These are phyloP conservation scores for Umbelopsis sp. DNA, from an alignment of 192 early-diverging fungal genomes.

Conservation along the genomic window DNA sequence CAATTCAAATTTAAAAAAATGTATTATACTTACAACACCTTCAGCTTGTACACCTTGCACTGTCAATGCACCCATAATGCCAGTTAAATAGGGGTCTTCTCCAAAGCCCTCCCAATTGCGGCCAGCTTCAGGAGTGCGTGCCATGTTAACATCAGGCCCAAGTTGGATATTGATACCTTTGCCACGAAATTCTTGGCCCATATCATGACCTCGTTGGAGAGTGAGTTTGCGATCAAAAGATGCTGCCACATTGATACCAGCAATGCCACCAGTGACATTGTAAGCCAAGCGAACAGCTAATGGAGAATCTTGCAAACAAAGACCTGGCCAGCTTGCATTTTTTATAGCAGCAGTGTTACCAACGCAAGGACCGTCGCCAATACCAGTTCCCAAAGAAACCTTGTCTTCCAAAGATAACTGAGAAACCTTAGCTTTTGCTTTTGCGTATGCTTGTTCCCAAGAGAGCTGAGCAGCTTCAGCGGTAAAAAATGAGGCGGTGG, in stretches of 20 bases:
- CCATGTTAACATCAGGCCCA: conserved; percentile 44
- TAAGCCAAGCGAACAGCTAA: conserved; percentile 42
- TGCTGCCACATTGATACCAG: conserved; percentile 62
- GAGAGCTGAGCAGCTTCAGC: neutral
- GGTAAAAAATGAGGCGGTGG: neutral
- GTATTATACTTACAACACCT: conserved; percentile 23
- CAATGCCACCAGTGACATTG: conserved; percentile 45
- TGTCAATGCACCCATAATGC: conserved; percentile 4
- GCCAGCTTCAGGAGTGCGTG: conserved; percentile 27
- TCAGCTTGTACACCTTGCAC: conserved; percentile 26
- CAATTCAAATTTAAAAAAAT: neutral
- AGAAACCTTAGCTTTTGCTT: conserved; percentile 16
- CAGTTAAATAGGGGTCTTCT: conserved; percentile 32
- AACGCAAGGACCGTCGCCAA: conserved; percentile 43
- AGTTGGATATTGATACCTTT: conserved; percentile 62
- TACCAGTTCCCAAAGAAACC: conserved; percentile 47
- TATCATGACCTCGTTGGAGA: conserved; percentile 40
- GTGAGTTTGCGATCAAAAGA: conserved; percentile 60
- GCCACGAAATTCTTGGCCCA: conserved; percentile 58
- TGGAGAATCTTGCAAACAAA: conserved; percentile 58
- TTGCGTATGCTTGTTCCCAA: conserved; percentile 5
- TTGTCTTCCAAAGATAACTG: conserved; percentile 45
- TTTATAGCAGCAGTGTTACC: conserved; percentile 47
- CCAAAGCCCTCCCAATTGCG: conserved; percentile 30
- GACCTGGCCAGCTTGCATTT: conserved; percentile 42